A percentile compares a stretch with the other conserved stretches of the same genome.
phyloP scores from a whole-genome alignment of 1,284 basidiomycete species.

The Bondarzewia mesenterica region DNA sequence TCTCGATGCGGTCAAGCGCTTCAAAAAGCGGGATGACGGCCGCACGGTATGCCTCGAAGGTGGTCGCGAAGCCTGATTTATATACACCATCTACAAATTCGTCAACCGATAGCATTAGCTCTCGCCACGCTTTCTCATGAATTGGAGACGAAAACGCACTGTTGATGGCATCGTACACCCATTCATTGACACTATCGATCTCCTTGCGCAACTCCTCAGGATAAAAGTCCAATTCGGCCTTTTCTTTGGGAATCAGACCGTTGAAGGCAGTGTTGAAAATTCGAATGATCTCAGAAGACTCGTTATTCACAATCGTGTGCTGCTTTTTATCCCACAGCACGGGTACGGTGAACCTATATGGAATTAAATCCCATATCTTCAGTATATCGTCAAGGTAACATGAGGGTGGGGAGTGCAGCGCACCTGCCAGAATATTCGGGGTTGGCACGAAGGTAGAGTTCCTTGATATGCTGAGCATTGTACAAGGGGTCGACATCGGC shows the following conservation, averaged over 20 bases:
- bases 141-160: constrained; percentile 38
- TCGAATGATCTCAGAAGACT: constrained; percentile 90
- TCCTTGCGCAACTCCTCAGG: constrained; percentile 63
- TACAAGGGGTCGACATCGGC: constrained; percentile 70
- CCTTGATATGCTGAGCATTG: constrained; percentile 66
- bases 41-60: constrained; percentile 75
- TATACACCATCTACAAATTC: constrained; percentile 69
- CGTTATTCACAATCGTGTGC: constrained; percentile 91
- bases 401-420: constrained; percentile 60
- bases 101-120: not conserved
- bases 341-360: constrained; percentile 77
- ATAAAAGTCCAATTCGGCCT: constrained; percentile 69
- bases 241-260: constrained; percentile 54
- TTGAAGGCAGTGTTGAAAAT: constrained; percentile 87
- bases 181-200: constrained; percentile 84
- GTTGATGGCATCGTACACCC: constrained; percentile 82
- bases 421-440: constrained; percentile 68
- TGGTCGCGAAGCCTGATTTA: constrained; percentile 82
- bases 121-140: not conserved
- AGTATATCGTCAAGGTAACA: not conserved
- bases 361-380: not conserved
- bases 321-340: constrained; percentile 91
- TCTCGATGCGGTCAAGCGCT: constrained; percentile 77
- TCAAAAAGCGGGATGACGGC: constrained; percentile 70
- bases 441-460: constrained; percentile 78